phyloP scores from a whole-genome alignment of 495 filamentous ascomycete genomes.

The Melanomma pulvis-pyrius region DNA sequence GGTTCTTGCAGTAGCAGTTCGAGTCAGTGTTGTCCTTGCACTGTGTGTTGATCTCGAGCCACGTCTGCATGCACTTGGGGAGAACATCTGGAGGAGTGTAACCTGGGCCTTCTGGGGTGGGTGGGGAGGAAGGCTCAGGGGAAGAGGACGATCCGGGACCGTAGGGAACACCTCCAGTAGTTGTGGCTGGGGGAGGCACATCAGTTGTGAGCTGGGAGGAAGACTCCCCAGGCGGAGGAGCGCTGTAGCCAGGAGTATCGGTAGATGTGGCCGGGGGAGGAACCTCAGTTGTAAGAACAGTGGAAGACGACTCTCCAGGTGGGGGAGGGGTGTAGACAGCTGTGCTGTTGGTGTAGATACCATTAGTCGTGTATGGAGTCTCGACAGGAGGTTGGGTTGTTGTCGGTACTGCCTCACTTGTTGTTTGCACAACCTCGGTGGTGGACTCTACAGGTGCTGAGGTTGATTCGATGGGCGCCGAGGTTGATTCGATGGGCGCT shows the following conservation, averaged over 20 bases:
- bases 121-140: background rate
- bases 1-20: constrained; percentile 83
- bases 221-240: background rate
- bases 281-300: constrained; percentile 1
- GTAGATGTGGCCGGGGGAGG: background rate
- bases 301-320: constrained; percentile 33
- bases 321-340: constrained; percentile 4
- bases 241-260: too few species aligned
- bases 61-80: constrained; percentile 92
- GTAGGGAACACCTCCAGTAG: background rate
- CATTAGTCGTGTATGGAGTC: background rate
- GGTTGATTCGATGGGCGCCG: too few species aligned
- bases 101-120: constrained; percentile 15
- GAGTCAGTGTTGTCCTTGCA: constrained; percentile 84
- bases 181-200: constrained; percentile 40
- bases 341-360: background rate
- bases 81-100: constrained; percentile 63
- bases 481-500: background rate
- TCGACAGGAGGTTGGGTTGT: background rate
- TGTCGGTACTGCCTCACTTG: background rate
- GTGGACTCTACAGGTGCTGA: background rate
- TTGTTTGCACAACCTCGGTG: background rate
- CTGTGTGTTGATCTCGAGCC: constrained; percentile 66
- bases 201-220: background rate
- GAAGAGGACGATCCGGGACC: background rate